Conservation (phyloP, 2,329 filamentous ascomycete species). For the Rutstroemia sp. region DNA sequence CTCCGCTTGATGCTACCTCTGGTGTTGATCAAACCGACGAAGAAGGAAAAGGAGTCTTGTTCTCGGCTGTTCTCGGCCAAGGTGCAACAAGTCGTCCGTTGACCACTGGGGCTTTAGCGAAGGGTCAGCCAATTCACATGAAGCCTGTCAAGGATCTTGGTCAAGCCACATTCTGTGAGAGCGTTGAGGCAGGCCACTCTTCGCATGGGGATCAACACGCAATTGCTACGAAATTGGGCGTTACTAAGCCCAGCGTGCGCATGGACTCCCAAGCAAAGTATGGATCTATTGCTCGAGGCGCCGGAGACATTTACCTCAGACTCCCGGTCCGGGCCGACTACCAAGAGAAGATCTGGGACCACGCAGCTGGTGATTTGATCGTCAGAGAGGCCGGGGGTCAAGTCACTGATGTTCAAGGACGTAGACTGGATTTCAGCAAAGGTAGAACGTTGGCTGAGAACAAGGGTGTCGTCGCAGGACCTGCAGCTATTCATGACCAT, state of each 20-base stretch:
- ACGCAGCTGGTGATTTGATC: conserved; percentile 89
- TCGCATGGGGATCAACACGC: conserved; percentile 79
- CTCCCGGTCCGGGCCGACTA: conserved; percentile 81
- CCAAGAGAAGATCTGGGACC: conserved; percentile 99
- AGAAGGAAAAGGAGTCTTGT: conserved; percentile 75
- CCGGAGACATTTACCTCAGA: conserved; percentile 89
- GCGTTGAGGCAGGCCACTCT: conserved; percentile 88
- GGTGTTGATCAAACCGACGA: conserved; percentile 68
- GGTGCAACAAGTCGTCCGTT: conserved; percentile 78
- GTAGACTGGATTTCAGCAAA: conserved; percentile 75
- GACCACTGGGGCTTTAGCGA: conserved; percentile 43
- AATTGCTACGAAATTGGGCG: conserved; percentile 78
- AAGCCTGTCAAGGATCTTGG: conserved; percentile 65
- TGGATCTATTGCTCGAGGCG: conserved; percentile 85
- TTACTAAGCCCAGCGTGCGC: conserved; percentile 80
- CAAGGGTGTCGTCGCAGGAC: conserved; percentile 89
- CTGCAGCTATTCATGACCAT: conserved; percentile 63
- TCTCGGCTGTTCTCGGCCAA: conserved; percentile 72
- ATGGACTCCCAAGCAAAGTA: conserved; percentile 99
- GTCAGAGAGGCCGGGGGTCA: conserved; percentile 88
- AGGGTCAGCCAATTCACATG: conserved; percentile 67
- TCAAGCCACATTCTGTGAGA: conserved; percentile 90
- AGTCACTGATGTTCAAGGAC: conserved; percentile 84
- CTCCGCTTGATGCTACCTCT: conserved; percentile 61
- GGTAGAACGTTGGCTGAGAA: conserved; percentile 84